Conservation (phyloP, 306 rosid genomes). For the Malus sieversii region DNA sequence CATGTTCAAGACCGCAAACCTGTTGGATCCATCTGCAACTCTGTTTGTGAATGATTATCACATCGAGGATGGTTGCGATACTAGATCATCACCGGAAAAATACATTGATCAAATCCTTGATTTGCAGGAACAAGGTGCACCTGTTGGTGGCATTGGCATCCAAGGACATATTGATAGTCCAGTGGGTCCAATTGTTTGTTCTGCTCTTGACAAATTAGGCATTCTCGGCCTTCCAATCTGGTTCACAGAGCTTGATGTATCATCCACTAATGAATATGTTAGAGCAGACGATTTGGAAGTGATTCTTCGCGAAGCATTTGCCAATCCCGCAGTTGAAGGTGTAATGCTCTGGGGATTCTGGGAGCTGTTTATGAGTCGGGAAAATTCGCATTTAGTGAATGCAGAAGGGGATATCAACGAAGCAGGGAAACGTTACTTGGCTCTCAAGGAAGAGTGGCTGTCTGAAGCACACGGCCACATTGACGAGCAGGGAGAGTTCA, state of each 20-base stretch:
- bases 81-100: conserved; percentile 64
- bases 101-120: conserved; percentile 66
- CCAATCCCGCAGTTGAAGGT: conserved; percentile 75
- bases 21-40: conserved; percentile 55
- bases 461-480: conserved; percentile 50
- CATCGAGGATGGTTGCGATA: conserved; percentile 72
- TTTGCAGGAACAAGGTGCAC: conserved; percentile 69
- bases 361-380: conserved; percentile 83
- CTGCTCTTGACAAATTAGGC: conserved; percentile 66
- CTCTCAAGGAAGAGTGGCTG: conserved; percentile 74
- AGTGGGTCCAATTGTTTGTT: conserved; percentile 68
- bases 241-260: conserved; percentile 86
- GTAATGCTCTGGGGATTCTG: conserved; percentile 90
- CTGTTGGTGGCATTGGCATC: conserved; percentile 82
- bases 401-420: conserved; percentile 84
- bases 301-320: conserved; percentile 66
- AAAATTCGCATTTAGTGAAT: conserved; percentile 61
- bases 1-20: conserved; percentile 78
- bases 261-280: conserved; percentile 57
- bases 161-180: conserved; percentile 90
- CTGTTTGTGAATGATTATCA: conserved; percentile 81
- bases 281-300: conserved; percentile 88
- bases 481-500: conserved; percentile 46
- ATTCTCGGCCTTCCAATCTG: conserved; percentile 75
- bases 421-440: conserved; percentile 65